Conservation (phyloP, 2,329 filamentous ascomycete genomes). For the Colletotrichum spaethianum region DNA sequence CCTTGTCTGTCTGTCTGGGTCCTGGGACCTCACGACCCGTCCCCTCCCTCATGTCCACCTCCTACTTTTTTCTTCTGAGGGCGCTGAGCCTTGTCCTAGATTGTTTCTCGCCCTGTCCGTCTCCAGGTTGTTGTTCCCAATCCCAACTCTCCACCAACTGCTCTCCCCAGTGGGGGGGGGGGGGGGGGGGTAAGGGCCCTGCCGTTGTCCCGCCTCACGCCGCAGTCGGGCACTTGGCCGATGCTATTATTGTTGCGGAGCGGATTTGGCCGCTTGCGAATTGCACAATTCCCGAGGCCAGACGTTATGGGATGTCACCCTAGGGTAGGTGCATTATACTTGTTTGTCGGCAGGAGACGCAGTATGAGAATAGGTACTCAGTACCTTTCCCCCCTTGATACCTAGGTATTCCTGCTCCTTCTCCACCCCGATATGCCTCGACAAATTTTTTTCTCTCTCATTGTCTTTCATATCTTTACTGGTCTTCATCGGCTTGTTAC, state of each 20-base stretch:
- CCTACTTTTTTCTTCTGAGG: not conserved
- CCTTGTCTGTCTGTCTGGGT: not conserved
- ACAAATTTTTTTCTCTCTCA: not conserved
- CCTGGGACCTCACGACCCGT: not conserved
- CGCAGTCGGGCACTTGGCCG: constrained; percentile 4
- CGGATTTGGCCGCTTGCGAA: constrained; percentile 6
- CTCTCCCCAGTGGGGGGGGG: not conserved
- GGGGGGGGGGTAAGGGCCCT: not conserved
- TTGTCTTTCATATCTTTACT: not conserved
- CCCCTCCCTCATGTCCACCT: not conserved
- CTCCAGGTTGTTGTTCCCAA: not conserved
- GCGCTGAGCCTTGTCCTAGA: constrained; percentile 19
- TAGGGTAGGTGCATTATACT: not conserved
- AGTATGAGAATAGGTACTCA: not conserved
- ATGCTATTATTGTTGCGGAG: constrained; percentile 23
- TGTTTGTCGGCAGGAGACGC: not conserved
- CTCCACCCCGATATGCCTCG: not conserved
- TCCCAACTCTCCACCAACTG: not conserved
- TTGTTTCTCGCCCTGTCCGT: constrained; percentile 27
- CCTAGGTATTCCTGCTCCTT: not conserved
- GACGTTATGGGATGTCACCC: not conserved
- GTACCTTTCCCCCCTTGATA: not conserved
- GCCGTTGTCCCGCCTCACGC: constrained; percentile 15
- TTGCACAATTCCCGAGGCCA: constrained; percentile 22
- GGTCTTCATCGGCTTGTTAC: not conserved